Conservation (phyloP, 352 stramenopile species). For the Thraustochytrium striatum region DNA sequence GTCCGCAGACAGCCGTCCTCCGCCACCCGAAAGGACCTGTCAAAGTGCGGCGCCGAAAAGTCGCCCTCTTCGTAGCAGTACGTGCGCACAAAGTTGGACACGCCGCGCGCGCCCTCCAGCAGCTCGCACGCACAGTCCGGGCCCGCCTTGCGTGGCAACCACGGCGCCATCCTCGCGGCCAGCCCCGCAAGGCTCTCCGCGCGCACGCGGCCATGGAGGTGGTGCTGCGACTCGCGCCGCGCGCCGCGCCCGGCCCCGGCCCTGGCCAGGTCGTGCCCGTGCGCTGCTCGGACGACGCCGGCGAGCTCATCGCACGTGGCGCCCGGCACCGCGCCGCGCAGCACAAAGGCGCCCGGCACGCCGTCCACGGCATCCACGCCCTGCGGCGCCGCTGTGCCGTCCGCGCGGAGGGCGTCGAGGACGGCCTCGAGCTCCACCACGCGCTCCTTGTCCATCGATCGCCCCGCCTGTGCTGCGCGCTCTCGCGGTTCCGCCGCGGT, state of each 20-base stretch:
- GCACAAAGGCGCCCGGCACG: conserved; percentile 11
- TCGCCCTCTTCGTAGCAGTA: conserved; percentile 42
- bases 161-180: not conserved
- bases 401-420: too few species aligned
- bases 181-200: not conserved
- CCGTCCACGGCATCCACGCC: not conserved
- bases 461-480: too few species aligned
- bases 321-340: not conserved
- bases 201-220: not conserved
- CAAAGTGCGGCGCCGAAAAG: conserved; percentile 15
- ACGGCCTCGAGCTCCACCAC: too few species aligned
- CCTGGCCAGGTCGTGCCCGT: not conserved
- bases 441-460: too few species aligned
- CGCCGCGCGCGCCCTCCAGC: not conserved
- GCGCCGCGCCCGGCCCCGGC: not conserved
- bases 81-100: conserved; percentile 32
- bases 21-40: conserved; percentile 1
- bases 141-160: not conserved
- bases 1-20: too few species aligned
- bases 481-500: too few species aligned
- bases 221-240: conserved; percentile 25
- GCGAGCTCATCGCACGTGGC: not conserved
- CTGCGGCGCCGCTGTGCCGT: not conserved
- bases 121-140: not conserved
- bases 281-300: not conserved